Evolutionary conservation across 768 basidiomycete genomes (phyloP), one percentile per base, ranked within the genome.

Genomic region (Boletus barrowsii): DNA sequence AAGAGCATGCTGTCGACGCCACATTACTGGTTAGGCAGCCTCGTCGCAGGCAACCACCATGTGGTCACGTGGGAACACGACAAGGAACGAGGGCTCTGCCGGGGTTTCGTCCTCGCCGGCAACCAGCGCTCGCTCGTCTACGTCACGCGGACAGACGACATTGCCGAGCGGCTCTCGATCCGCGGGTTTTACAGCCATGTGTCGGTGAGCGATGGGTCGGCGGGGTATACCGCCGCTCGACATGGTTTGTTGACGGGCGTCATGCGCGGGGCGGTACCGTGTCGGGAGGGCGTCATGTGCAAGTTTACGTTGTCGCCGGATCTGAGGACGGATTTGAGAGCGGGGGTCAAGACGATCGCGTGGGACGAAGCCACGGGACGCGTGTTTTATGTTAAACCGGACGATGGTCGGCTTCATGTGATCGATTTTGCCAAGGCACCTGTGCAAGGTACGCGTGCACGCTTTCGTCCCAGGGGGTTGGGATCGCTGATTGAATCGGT

Each of bases 341-440:
- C 61, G 4, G 79, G 76, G 10, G 64, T 83, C 35, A 67, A 69
- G n/a, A 74, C 80, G 17, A 76, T 86, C 33, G 73, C 81, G 8
- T 88, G 83, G 83, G 86, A 88, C 56, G 86, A 88, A 65, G 72
- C 76, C 22, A 81, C 80, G 13, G 86, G 85, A 4, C 74, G 84
- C 37, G 73, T 87, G 14, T 80, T 81, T 59, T 68, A 86, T 8
- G 78, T 79, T 42, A 70, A 74, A 32, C 73, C 73, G 13, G 60
- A 75, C 9, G 76, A 75, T 29, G 50, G 69, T 4, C 55, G 67
- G 14, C 70, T 86, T 41, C 66, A 73, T 32, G 73, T 85, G 33
- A 62, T 80, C 52, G 83, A 86, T 60, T 78, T 80, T 45, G 77
- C 77, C 8, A 61, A 64, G 44, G 67, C 68, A 7, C 74, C 72